phyloP scores from a whole-genome alignment of 768 basidiomycete species.

The Crepidotus variabilis region DNA sequence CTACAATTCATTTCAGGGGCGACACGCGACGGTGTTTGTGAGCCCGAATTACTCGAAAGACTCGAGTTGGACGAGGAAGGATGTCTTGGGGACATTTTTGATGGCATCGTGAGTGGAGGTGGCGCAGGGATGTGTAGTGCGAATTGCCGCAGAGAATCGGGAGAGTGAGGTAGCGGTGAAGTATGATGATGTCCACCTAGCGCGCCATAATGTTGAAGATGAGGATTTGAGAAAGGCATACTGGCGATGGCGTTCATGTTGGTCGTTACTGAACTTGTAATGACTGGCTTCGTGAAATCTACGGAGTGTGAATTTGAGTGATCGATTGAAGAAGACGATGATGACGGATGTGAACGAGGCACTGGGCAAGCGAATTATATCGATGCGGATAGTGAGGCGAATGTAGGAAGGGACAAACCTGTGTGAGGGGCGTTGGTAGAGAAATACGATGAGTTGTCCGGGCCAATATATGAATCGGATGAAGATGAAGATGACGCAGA shows the following conservation, averaged over 20 bases:
- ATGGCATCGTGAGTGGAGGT: constrained; percentile 17
- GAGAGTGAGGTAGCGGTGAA: constrained; percentile 6
- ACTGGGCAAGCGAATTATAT: neutral
- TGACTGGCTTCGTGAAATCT: neutral
- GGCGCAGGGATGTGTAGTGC: constrained; percentile 26
- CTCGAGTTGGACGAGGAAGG: constrained; percentile 12
- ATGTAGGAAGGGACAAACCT: neutral
- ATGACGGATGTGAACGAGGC: neutral
- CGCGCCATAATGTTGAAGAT: neutral
- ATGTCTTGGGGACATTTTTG: constrained; percentile 12
- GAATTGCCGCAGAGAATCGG: constrained; percentile 22
- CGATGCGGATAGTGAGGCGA: neutral
- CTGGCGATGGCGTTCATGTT: neutral
- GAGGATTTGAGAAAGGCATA: neutral
- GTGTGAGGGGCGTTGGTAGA: neutral
- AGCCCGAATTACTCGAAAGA: neutral
- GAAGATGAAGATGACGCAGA: neutral
- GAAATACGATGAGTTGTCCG: neutral
- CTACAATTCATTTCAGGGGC: constrained; percentile 33
- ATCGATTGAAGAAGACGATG: neutral
- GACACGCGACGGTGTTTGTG: constrained; percentile 25
- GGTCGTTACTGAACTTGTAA: neutral
- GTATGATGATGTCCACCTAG: constrained; percentile 5
- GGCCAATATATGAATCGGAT: neutral
- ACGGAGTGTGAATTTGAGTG: neutral